phyloP scores from a whole-genome alignment of 83 land plant genomes.

The Picea mariana region DNA sequence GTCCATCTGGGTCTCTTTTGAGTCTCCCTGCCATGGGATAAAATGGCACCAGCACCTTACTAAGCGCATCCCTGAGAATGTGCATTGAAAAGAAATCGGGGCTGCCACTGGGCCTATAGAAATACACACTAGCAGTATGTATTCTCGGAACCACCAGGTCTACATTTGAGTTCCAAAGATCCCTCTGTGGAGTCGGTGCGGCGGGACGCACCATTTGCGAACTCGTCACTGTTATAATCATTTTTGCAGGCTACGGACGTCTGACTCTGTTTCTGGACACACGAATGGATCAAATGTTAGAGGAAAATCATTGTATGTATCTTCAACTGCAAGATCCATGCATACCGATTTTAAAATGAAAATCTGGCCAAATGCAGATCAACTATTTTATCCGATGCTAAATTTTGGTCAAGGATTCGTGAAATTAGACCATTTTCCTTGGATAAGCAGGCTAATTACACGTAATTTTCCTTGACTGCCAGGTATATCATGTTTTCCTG shows the following conservation, averaged over 20 bases:
- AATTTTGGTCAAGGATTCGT: too few species aligned
- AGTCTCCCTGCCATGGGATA: conserved; percentile 86
- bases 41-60: conserved; percentile 67
- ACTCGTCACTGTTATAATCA: conserved; percentile 42
- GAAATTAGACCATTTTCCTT: too few species aligned
- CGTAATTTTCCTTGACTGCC: too few species aligned
- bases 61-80: conserved; percentile 51
- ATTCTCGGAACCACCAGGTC: conserved; percentile 70
- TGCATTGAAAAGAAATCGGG: conserved; percentile 49
- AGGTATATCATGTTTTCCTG: too few species aligned
- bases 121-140: conserved; percentile 81
- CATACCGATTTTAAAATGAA: too few species aligned
- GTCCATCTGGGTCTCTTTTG: conserved; percentile 39
- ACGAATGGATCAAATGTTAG: too few species aligned
- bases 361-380: too few species aligned
- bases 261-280: too few species aligned
- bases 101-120: conserved; percentile 52
- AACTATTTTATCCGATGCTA: too few species aligned
- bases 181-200: conserved; percentile 51
- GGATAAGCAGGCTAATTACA: too few species aligned
- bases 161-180: conserved; percentile 71
- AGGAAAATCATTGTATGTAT: too few species aligned
- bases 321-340: too few species aligned
- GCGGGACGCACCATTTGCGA: conserved; percentile 62
- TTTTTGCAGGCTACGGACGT: conserved; percentile 7